Base-by-base conservation (phyloP, 225 moss, liverwort and hornwort species). In the Climacium dendroides region DNA sequence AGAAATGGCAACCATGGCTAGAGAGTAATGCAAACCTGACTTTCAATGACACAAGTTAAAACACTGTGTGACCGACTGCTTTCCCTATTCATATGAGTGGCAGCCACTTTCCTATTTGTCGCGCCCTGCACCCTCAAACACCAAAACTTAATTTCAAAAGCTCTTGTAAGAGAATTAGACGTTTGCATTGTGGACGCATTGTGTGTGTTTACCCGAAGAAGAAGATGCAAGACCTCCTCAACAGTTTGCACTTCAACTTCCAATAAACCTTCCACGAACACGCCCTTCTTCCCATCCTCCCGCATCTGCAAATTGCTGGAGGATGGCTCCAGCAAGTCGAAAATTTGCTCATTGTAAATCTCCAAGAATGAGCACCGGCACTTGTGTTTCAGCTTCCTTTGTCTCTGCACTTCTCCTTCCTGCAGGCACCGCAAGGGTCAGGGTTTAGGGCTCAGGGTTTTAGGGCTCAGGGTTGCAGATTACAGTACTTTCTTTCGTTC, bases 11-110 rank as follows among this genome's bases (percentile, higher is more conserved):
- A 59, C 74, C 78, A 74, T 72, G 79, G 79, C 73, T 37, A 82
- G 69, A 79, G 65, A 65, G 54, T 61, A 52, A n/a, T 59, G n/a
- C 37, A 78, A 34, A 97, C 98, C 96, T 97, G 96, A 90, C 96
- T 96, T 94, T 98, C 94, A 73, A 98, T 92, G 37, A 93, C 92
- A 87, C 96, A 98, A 60, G 98, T 96, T 87, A 98, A 95, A 72
- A 98, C 96, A 91, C 96, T 94, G 83, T 98, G 96, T 83, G 96
- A 98, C 58, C 98, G 95, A 91, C 98, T 98, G 94, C 98, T 98
- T 92, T 95, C 96, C 79, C 94, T 90, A 86, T 98, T 98, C 96
- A 98, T 95, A 84, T 94, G 93, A n/a, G 98, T 98, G 79, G 96
- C 91, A 64, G 95, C 96, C 78, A 98, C 98, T 91, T 94, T 96